A percentile compares a stretch with the other conserved stretches of the same genome.
Evolutionary conservation across 371 early-diverging fungal species (phyloP).

Genomic region (Mortierella sp.): DNA sequence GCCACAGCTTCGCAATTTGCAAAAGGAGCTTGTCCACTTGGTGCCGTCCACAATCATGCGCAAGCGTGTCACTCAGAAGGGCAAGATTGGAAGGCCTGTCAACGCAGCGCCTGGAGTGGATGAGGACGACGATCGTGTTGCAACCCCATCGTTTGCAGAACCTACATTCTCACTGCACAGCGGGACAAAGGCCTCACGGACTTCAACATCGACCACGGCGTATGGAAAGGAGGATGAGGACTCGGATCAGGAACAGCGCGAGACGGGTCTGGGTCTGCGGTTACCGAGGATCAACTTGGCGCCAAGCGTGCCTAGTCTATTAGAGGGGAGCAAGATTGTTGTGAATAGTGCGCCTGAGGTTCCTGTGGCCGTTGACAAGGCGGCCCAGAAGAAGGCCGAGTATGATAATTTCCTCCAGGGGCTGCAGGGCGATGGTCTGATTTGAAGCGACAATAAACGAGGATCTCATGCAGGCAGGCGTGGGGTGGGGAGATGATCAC

Average conservation of each 20-base stretch:
- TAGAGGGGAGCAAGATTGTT: constrained; percentile 25
- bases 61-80: constrained; percentile 60
- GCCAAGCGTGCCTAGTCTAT: constrained; percentile 25
- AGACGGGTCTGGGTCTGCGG: constrained; percentile 43
- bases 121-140: constrained; percentile 26
- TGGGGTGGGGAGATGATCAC: too few relatives aligned
- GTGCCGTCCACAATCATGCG: constrained; percentile 72
- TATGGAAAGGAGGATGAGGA: background rate
- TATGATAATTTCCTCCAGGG: constrained; percentile 46
- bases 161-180: too few relatives aligned
- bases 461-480: too few relatives aligned
- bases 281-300: constrained; percentile 40
- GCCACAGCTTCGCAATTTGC: constrained; percentile 71
- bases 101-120: constrained; percentile 65
- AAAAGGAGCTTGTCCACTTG: constrained; percentile 68
- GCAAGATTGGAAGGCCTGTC: constrained; percentile 58
- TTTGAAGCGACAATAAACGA: constrained; percentile 16
- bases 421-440: constrained; percentile 42
- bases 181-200: background rate
- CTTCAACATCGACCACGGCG: constrained; percentile 4
- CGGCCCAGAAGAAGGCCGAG: constrained; percentile 47
- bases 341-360: constrained; percentile 54
- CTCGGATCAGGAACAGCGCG: constrained; percentile 22
- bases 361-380: constrained; percentile 26
- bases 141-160: background rate